Evolutionary conservation across 2,329 filamentous ascomycete genomes (phyloP).

Genomic region (Paraphoma chrysanthemicola): DNA sequence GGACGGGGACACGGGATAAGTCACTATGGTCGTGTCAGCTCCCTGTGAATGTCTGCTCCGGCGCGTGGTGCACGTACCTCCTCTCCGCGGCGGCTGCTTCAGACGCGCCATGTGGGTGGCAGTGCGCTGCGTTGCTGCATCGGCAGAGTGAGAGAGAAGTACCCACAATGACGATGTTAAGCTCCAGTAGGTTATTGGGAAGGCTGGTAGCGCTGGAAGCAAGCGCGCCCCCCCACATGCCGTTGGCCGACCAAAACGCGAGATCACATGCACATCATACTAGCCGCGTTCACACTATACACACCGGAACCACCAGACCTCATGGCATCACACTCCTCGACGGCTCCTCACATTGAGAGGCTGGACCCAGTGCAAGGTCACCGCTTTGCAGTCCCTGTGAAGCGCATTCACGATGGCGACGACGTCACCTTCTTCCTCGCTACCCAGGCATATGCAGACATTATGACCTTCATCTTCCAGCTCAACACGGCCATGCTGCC

Average conservation of each 20-base stretch:
- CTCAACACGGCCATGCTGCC: conserved; percentile 89
- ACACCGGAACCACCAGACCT: conserved; percentile 20
- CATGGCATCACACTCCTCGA: conserved; percentile 28
- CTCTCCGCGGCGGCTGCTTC: conserved; percentile 5
- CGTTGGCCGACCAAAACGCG: conserved; percentile 12
- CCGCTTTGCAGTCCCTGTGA: conserved; percentile 71
- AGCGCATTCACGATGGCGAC: conserved; percentile 82
- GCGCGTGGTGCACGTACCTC: conserved; percentile 4
- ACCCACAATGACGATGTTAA: conserved; percentile 3
- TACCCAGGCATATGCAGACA: conserved; percentile 83
- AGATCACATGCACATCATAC: conserved; percentile 21
- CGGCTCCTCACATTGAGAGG: conserved; percentile 26
- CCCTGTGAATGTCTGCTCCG: too few relatives aligned
- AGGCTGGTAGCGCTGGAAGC: background rate
- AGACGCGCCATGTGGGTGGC: conserved; percentile 18
- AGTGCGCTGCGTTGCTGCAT: background rate
- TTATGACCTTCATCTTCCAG: conserved; percentile 86
- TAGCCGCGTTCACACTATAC: background rate
- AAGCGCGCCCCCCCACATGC: background rate
- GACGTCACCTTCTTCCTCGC: conserved; percentile 83
- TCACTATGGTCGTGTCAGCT: background rate
- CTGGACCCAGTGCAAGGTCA: conserved; percentile 30
- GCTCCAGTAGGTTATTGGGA: background rate
- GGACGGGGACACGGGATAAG: background rate
- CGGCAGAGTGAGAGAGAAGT: background rate